Conservation (phyloP, 2,329 filamentous ascomycete genomes). For the Celoporthe dispersa region DNA sequence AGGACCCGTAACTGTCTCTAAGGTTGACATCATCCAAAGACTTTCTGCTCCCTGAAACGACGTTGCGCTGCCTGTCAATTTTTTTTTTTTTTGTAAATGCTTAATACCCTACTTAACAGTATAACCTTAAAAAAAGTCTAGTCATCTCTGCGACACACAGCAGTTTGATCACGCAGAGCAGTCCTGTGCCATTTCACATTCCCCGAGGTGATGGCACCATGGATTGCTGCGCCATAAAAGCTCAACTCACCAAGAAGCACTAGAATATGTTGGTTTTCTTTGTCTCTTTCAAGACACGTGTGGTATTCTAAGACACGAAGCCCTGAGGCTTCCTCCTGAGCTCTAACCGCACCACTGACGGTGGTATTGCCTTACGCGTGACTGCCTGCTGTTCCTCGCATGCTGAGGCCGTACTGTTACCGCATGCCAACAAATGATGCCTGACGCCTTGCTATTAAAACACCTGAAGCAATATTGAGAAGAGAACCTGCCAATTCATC, state of each 20-base stretch:
- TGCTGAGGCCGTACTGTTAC: conserved; percentile 2
- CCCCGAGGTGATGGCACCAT: neutral
- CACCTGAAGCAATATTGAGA: conserved; percentile 10
- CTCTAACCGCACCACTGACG: neutral
- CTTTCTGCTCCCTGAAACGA: conserved; percentile 8
- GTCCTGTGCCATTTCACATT: neutral
- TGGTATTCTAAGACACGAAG: conserved; percentile 13
- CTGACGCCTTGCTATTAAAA: conserved; percentile 30
- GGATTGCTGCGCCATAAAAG: neutral
- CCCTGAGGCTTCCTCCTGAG: conserved; percentile 10
- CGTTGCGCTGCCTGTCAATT: conserved; percentile 11
- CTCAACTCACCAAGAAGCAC: neutral
- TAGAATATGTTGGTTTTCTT: neutral
- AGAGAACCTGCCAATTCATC: conserved; percentile 3
- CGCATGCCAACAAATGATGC: conserved; percentile 14
- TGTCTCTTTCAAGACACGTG: neutral
- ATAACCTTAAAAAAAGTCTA: conserved; percentile 1
- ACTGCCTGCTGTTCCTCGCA: neutral
- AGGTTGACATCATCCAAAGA: conserved; percentile 14
- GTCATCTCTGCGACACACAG: neutral
- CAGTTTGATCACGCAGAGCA: neutral
- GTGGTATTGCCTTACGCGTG: conserved; percentile 3
- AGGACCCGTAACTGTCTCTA: conserved; percentile 7
- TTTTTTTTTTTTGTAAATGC: no score
- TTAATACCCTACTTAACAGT: neutral